These are phyloP conservation scores for Phytophthora sp. DNA, from an alignment of 352 stramenopile genomes.

Conservation along the genomic window DNA sequence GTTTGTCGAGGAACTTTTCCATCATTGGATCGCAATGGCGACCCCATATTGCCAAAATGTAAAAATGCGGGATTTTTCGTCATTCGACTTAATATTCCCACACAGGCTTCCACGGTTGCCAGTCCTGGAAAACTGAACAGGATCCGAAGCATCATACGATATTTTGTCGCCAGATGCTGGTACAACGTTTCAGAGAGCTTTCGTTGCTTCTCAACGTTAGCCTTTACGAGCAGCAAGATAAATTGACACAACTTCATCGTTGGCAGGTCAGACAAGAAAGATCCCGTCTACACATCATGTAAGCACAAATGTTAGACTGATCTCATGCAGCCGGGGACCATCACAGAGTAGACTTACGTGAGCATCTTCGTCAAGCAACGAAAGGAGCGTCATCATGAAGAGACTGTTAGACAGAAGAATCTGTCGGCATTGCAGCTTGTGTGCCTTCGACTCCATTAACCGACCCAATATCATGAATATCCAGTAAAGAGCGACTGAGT, in stretches of 20 bases:
- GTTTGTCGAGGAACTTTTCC: conserved; percentile 56
- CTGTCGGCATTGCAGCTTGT: conserved; percentile 61
- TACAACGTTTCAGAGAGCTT: conserved; percentile 70
- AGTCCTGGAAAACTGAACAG: conserved; percentile 79
- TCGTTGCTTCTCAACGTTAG: conserved; percentile 66
- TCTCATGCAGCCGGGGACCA: neutral
- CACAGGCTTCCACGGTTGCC: conserved; percentile 72
- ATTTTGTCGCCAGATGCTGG: conserved; percentile 74
- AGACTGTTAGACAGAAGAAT: conserved; percentile 66
- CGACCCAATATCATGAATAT: conserved; percentile 73
- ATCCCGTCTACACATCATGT: conserved; percentile 43
- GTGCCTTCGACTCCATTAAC: conserved; percentile 67
- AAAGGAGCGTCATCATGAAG: conserved; percentile 68
- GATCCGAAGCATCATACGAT: conserved; percentile 79
- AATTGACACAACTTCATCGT: conserved; percentile 84
- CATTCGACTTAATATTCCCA: conserved; percentile 79
- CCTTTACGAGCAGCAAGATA: conserved; percentile 70
- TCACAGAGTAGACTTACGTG: conserved; percentile 39
- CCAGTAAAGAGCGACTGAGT: conserved; percentile 72
- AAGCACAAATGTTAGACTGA: conserved; percentile 7
- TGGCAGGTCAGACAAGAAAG: conserved; percentile 70
- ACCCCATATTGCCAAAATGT: conserved; percentile 62
- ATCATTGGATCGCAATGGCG: conserved; percentile 49
- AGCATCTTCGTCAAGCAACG: conserved; percentile 73
- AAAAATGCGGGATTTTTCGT: conserved; percentile 70